phyloP scores from a whole-genome alignment of 2,329 filamentous ascomycete genomes.

The Sporothrix inflata region DNA sequence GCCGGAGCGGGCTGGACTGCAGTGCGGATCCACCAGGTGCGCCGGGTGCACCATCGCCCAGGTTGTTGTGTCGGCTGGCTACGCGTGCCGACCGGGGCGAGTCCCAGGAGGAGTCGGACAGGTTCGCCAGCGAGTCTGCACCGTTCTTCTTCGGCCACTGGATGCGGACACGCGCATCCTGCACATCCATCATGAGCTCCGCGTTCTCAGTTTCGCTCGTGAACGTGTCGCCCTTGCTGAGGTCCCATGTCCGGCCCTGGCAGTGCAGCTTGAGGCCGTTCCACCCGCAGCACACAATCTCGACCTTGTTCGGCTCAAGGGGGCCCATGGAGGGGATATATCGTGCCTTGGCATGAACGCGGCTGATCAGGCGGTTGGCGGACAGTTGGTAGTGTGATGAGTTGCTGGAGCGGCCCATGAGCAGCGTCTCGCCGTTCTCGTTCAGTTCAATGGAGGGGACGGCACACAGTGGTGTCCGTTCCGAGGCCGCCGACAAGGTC shows the following conservation, averaged over 20 bases:
- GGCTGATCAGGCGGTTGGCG: conserved; percentile 87
- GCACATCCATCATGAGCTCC: conserved; percentile 94
- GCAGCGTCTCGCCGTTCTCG: conserved; percentile 76
- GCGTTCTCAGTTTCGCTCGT: conserved; percentile 83
- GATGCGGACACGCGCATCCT: conserved; percentile 86
- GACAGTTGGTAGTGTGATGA: conserved; percentile 96
- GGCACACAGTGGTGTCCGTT: conserved; percentile 79
- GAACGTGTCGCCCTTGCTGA: conserved; percentile 87
- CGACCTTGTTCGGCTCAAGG: conserved; percentile 75
- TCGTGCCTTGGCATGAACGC: conserved; percentile 86
- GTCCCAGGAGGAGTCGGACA: conserved; percentile 74
- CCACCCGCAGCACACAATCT: conserved; percentile 92
- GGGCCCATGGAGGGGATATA: conserved; percentile 72
- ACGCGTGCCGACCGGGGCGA: conserved; percentile 49
- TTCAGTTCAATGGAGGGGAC: conserved; percentile 83
- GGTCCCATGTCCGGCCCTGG: conserved; percentile 81
- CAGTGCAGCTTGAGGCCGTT: conserved; percentile 94
- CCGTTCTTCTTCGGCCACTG: conserved; percentile 71
- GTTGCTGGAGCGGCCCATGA: conserved; percentile 92
- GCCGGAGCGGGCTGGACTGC: conserved; percentile 64
- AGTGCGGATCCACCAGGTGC: conserved; percentile 45
- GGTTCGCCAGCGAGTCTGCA: conserved; percentile 50
- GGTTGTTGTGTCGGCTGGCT: conserved; percentile 25
- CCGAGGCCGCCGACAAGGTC: conserved; percentile 67
- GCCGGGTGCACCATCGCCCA: not conserved